A percentile compares a stretch with the other conserved stretches of the same genome.
These are phyloP conservation scores for Reticulascus tulasneorum DNA, from an alignment of 2,329 filamentous ascomycete genomes.

Conservation along the genomic window DNA sequence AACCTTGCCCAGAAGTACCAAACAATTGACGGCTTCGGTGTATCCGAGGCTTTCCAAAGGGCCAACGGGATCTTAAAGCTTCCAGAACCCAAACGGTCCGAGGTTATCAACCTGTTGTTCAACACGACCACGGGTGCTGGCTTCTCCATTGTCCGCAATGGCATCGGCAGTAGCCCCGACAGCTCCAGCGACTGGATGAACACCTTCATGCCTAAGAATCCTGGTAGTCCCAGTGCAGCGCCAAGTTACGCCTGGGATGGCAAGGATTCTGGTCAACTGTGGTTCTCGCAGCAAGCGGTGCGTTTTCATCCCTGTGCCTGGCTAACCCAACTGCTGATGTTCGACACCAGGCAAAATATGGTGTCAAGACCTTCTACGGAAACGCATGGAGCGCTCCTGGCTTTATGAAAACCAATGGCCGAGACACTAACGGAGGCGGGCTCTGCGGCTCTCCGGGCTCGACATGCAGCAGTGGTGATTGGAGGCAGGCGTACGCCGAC, in stretches of 20 bases:
- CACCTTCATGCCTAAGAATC: constrained; percentile 41
- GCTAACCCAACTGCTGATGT: too few relatives aligned
- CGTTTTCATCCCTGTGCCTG: too few relatives aligned
- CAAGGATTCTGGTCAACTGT: constrained; percentile 47
- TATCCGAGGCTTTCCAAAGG: constrained; percentile 43
- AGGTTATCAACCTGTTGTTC: constrained; percentile 42
- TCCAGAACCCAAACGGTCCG: constrained; percentile 21
- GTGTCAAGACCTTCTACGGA: constrained; percentile 33
- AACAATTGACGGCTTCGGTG: constrained; percentile 48
- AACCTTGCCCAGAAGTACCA: too few relatives aligned
- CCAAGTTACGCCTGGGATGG: constrained; percentile 42
- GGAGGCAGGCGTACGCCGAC: constrained; percentile 44
- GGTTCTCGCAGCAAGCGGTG: constrained; percentile 44
- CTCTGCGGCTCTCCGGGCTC: constrained; percentile 36
- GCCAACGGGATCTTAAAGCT: constrained; percentile 36
- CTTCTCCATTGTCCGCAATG: constrained; percentile 46
- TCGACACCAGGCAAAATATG: too few relatives aligned
- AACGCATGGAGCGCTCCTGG: constrained; percentile 45
- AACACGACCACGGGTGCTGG: constrained; percentile 41
- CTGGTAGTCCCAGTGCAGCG: constrained; percentile 33
- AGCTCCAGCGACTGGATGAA: too few relatives aligned
- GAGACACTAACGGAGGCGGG: constrained; percentile 23
- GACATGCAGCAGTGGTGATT: constrained; percentile 36
- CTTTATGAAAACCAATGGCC: constrained; percentile 43
- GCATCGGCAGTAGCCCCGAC: constrained; percentile 36